Conservation (phyloP, 768 basidiomycete species). For the Candolleomyces efflorescens region DNA sequence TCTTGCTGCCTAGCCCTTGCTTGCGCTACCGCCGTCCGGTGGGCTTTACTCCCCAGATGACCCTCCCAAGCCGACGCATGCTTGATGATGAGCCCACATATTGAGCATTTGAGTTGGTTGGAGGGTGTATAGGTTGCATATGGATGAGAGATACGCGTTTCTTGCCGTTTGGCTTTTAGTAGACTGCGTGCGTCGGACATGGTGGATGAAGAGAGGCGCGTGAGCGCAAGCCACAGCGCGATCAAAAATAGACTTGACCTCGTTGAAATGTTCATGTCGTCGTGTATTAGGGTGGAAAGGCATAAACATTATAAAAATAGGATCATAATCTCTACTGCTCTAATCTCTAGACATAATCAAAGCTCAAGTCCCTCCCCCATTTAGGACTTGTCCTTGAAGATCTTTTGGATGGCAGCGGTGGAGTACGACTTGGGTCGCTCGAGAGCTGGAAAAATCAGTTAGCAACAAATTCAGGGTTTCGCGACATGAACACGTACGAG, state of each 20-base stretch:
- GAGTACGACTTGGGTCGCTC: conserved; percentile 94
- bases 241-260: background rate
- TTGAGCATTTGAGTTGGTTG: conserved; percentile 67
- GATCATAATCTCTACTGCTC: background rate
- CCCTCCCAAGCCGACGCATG: conserved; percentile 85
- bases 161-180: conserved; percentile 79
- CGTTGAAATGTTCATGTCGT: background rate
- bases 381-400: conserved; percentile 59
- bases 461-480: background rate
- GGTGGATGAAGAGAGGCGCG: background rate
- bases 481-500: conserved; percentile 53
- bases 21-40: conserved; percentile 62
- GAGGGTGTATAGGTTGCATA: conserved; percentile 61
- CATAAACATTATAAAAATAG: background rate
- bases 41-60: conserved; percentile 76
- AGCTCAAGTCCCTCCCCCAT: background rate
- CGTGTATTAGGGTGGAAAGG: background rate
- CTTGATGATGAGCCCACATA: conserved; percentile 62
- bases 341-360: background rate
- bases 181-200: conserved; percentile 84
- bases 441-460: conserved; percentile 44
- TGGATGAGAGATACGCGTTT: conserved; percentile 67
- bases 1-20: conserved; percentile 47
- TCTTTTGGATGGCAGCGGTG: conserved; percentile 70
- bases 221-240: background rate